Base-by-base conservation (phyloP, 345 rosid species). In the Salix brachista region DNA sequence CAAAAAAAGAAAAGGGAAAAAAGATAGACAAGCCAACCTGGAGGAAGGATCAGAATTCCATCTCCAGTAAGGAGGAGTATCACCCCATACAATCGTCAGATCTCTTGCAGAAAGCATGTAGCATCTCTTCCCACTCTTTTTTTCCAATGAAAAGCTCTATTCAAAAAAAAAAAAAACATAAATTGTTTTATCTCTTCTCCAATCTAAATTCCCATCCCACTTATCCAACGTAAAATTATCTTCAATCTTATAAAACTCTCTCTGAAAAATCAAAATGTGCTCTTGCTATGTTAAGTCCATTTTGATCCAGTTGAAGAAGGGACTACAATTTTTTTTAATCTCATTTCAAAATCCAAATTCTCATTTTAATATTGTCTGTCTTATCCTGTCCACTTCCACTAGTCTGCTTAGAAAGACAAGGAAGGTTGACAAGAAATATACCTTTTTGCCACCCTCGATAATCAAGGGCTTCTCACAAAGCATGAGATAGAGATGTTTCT, bases 401-500 rank as follows among this genome's bases (percentile, higher is more conserved):
- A 11, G 46, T 11, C 2, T 41, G 11, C 42, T 8, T 39, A 8
- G 42, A 39, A 41, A 41, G 44, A 41, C 46, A 42, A 11, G 46
- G 14, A 42, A 42, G 46, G 46, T 26, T 0, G 30, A 26, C n/a
- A 25, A n/a, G 11, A 73, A 11, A 0, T 14, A 62, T 69, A 94
- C 97, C 98, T 77, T 87, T 69, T 77, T 84, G 18, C 90, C 96
- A 1, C 81, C 39, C 4, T 92, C 89, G 72, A 92, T 78, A n/a
- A 89, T 84, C 72, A 90, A 71, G 1, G 91, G 89, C 19, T 73
- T 19, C 19, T 79, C 21, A 74, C 91, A 89, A 12, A 90, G 84
- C 67, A 73, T 34, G 74, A 85, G 37, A 81, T 75, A 90, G 14
- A 89, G 78, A 26, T 84, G 80, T 65, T 91, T 93, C 79, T 83